Evolutionary conservation across 169 alveolate genomes (phyloP).

Genomic region (Plasmodium coatneyi): DNA sequence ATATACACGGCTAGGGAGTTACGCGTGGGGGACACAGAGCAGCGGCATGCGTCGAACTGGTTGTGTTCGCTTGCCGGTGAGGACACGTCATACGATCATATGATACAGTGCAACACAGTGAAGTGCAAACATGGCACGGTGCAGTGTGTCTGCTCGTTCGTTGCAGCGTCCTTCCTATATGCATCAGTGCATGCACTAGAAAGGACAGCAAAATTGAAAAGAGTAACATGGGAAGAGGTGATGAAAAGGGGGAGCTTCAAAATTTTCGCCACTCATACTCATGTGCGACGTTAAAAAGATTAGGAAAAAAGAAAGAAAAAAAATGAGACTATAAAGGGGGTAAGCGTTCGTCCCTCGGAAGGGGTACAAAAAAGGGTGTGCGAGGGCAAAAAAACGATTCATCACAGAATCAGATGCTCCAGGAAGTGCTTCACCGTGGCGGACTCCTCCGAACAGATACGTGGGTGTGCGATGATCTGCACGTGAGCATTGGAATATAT

Average conservation of each 20-base stretch:
- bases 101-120: not conserved
- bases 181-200: not conserved
- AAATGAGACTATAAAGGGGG: not conserved
- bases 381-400: not conserved
- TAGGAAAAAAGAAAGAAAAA: not conserved
- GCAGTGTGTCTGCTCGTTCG: not conserved
- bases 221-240: not conserved
- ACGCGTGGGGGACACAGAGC: not conserved
- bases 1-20: not conserved
- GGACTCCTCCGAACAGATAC: conserved; percentile 66
- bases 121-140: not conserved
- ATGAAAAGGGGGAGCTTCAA: not conserved
- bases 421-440: conserved; percentile 44
- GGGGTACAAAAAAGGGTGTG: not conserved
- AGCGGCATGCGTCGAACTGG: not conserved
- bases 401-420: conserved; percentile 66
- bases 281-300: not conserved
- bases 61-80: not conserved
- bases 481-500: conserved; percentile 69
- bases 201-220: not conserved
- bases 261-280: not conserved
- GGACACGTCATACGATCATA: not conserved
- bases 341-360: not conserved
- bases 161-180: not conserved
- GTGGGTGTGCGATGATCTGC: conserved; percentile 70